Evolutionary conservation across 306 rosid species (phyloP), one percentile per base, ranked within the genome.

Genomic region (Prunus kanzakura): DNA sequence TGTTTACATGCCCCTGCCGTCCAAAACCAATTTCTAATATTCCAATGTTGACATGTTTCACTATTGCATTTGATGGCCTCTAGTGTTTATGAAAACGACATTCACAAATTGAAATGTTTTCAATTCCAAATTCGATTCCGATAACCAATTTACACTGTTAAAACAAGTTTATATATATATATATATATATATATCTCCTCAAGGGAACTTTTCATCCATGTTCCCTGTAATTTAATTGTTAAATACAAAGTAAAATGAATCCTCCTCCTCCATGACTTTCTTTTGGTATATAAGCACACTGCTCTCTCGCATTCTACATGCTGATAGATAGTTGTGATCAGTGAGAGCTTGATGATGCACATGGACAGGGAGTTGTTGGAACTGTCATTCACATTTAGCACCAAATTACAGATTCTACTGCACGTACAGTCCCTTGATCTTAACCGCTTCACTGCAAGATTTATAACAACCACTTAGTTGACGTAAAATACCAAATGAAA

Each of bases 391-490:
- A 52, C n/a, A 27, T 51, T 41, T 45, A 25, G 13, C 68, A 45
- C 57, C 49, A 19, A 16, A 19, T 35, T 19, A 30, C 12, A 62
- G 35, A 14, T 25, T 60, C 15, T 29, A 62, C 20, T 4, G 64
- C 32, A 12, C 13, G 2, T 15, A 29, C 41, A 35, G 30, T 20
- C 27, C 11, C 55, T 50, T 27, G 60, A 69, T 69, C 27, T 27
- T 56, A 60, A 25, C 43, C 46, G 7, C 56, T 25, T 73, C 77
- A 60, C 77, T 73, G 69, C 58, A 19, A 25, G 27, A 73, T 9
- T 60, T 7, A 45, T 16, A 23, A 25, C 18, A 5, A 60, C 8
- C 4, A 13, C 55, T 38, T 54, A 55, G 52, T 20, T 29, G 43
- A 7, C 6, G 11, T 11, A 51, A 22, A 56, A 30, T 38, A 11